phyloP scores from a whole-genome alignment of 176 grass and related monocot genomes.

The Zea luxurians region DNA sequence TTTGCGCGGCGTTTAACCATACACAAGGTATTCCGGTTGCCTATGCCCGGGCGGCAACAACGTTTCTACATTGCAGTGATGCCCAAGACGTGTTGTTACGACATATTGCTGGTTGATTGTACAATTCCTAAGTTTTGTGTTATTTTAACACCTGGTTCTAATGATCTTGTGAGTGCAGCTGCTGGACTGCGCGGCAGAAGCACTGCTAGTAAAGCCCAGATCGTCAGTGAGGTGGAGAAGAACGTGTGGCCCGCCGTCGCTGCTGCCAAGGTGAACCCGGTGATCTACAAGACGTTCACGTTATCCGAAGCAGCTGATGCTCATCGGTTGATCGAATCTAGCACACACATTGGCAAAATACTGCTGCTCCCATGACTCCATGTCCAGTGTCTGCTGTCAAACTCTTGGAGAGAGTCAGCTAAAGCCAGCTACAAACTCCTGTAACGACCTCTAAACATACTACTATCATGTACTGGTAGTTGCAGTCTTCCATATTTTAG shows the following conservation, averaged over 20 bases:
- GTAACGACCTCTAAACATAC: too few relatives aligned
- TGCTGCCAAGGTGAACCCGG: conserved; percentile 66
- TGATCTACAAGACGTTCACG: conserved; percentile 64
- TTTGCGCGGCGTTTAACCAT: conserved; percentile 66
- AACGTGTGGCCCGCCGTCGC: conserved; percentile 70
- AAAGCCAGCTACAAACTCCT: too few relatives aligned
- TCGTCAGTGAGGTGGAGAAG: conserved; percentile 76
- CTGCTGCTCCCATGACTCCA: conserved; percentile 64
- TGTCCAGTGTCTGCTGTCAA: too few relatives aligned
- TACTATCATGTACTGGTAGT: not conserved
- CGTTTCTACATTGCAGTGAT: not conserved
- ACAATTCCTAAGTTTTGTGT: not conserved
- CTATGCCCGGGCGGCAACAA: not conserved
- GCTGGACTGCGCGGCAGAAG: conserved; percentile 66
- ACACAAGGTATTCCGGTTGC: conserved; percentile 65
- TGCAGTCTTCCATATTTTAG: conserved; percentile 31
- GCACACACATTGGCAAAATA: conserved; percentile 83
- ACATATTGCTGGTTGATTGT: not conserved
- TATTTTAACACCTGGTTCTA: not conserved
- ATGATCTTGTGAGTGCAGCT: conserved; percentile 41
- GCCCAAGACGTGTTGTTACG: conserved; percentile 29
- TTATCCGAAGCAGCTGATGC: conserved; percentile 74
- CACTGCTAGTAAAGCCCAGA: conserved; percentile 67
- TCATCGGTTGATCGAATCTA: conserved; percentile 77
- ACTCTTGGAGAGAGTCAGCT: too few relatives aligned